phyloP scores from a whole-genome alignment of 176 grass and related monocot genomes.

The Carex littledalei region DNA sequence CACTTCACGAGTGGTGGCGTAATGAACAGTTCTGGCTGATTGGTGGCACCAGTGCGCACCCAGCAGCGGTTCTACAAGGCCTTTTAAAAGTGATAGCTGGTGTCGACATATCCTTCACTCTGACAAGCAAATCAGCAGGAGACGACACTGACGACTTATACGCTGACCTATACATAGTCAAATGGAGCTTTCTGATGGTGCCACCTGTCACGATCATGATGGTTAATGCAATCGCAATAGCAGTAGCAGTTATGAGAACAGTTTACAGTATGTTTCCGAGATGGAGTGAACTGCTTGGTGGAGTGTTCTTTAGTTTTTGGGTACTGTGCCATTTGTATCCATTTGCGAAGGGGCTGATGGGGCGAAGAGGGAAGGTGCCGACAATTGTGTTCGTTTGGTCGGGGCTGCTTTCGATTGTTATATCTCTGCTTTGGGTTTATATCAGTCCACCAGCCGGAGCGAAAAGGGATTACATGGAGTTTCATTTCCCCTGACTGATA shows the following conservation, averaged over 20 bases:
- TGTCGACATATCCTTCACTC: constrained; percentile 86
- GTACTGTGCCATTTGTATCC: constrained; percentile 94
- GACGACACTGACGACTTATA: constrained; percentile 49
- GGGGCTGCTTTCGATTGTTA: constrained; percentile 60
- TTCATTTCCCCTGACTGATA: constrained; percentile 62
- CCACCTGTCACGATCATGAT: constrained; percentile 94
- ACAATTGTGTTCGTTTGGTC: constrained; percentile 97
- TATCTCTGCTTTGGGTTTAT: constrained; percentile 88
- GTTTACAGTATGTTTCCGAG: constrained; percentile 85
- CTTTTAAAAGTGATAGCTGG: constrained; percentile 90
- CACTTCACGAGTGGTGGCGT: constrained; percentile 92
- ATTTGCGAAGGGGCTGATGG: constrained; percentile 90
- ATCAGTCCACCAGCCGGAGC: constrained; percentile 63
- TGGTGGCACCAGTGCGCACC: constrained; percentile 88
- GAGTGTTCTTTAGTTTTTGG: constrained; percentile 97
- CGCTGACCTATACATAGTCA: constrained; percentile 71
- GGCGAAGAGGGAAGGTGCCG: constrained; percentile 77
- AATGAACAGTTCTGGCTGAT: constrained; percentile 99
- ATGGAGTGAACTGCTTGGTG: constrained; percentile 90
- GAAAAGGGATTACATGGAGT: constrained; percentile 39
- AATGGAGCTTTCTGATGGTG: constrained; percentile 94
- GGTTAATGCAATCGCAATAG: constrained; percentile 68
- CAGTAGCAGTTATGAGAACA: constrained; percentile 55
- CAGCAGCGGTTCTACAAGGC: constrained; percentile 71
- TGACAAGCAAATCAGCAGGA: constrained; percentile 52